Evolutionary conservation across 1,139 yeast genomes (phyloP).

Genomic region (Scheffersomyces illinoinensis): DNA sequence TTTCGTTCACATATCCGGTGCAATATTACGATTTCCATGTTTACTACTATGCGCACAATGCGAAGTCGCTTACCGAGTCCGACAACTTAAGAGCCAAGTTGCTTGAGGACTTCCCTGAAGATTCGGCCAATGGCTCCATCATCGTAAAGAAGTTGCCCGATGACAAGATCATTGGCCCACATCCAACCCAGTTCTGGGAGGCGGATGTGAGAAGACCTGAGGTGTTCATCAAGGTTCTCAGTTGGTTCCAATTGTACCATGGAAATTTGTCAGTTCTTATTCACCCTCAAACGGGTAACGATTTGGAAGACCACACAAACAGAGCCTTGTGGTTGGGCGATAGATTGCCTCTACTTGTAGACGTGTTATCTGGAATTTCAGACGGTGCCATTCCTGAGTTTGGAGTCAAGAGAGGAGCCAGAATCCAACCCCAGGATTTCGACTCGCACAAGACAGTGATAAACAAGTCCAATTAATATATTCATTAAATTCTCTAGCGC

Average conservation of each 20-base stretch:
- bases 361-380: slow-evolving; percentile 15
- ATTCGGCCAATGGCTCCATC: slow-evolving; percentile 27
- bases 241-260: slow-evolving; percentile 35
- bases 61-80: slow-evolving; percentile 21
- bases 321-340: slow-evolving; percentile 35
- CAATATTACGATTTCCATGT: slow-evolving; percentile 38
- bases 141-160: slow-evolving; percentile 30
- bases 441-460: slow-evolving; percentile 1
- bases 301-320: slow-evolving; percentile 26
- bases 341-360: slow-evolving; percentile 21
- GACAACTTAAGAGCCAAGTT: slow-evolving; percentile 21
- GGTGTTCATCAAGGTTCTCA: slow-evolving; percentile 25
- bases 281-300: slow-evolving; percentile 36
- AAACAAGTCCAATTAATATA: not conserved
- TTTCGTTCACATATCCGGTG: slow-evolving; percentile 26
- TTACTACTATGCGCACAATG: slow-evolving; percentile 27
- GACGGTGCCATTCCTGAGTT: slow-evolving; percentile 23
- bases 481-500: no score
- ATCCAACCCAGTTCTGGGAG: slow-evolving; percentile 35
- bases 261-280: slow-evolving; percentile 30
- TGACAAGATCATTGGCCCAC: slow-evolving; percentile 32
- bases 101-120: slow-evolving; percentile 25
- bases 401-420: slow-evolving; percentile 25
- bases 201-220: slow-evolving; percentile 34
- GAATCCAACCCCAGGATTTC: slow-evolving; percentile 17